Evolutionary conservation across 2,329 filamentous ascomycete species (phyloP).

Genomic region (Microcyclospora tardicrescens): DNA sequence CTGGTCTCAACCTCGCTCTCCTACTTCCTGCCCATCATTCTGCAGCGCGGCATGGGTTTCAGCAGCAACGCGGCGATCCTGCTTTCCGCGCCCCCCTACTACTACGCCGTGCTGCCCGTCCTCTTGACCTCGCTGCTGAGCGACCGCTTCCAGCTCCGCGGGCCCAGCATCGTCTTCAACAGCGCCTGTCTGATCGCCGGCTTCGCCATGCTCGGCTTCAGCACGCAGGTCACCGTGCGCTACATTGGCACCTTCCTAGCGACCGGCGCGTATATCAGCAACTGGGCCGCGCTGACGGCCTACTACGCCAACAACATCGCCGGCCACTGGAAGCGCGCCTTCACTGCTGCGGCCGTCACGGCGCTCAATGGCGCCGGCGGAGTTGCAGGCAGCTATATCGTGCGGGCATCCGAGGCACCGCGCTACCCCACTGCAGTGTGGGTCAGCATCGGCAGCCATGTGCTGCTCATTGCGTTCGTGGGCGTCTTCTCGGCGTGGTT

Average conservation of each 20-base stretch:
- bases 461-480: slow-evolving; percentile 17
- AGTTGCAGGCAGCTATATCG: slow-evolving; percentile 54
- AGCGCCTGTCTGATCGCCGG: slow-evolving; percentile 47
- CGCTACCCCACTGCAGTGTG: slow-evolving; percentile 53
- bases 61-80: slow-evolving; percentile 37
- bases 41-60: slow-evolving; percentile 34
- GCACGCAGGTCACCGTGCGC: slow-evolving; percentile 44
- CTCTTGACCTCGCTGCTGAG: slow-evolving; percentile 49
- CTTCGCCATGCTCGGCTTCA: slow-evolving; percentile 53
- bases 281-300: slow-evolving; percentile 54
- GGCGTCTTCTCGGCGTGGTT: slow-evolving; percentile 17
- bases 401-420: slow-evolving; percentile 48
- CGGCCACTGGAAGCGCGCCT: slow-evolving; percentile 51
- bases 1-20: slow-evolving; percentile 51
- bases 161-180: slow-evolving; percentile 53
- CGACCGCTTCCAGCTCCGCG: slow-evolving; percentile 48
- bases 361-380: slow-evolving; percentile 49
- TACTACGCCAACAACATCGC: slow-evolving; percentile 52
- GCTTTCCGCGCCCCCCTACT: slow-evolving; percentile 54
- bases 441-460: slow-evolving; percentile 45
- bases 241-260: slow-evolving; percentile 54
- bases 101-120: slow-evolving; percentile 52
- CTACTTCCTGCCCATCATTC: slow-evolving; percentile 48
- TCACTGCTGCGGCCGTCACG: slow-evolving; percentile 47
- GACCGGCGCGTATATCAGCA: slow-evolving; percentile 55